Conservation (phyloP, 208 protist genomes). For the Balamuthia mandrillaris region DNA sequence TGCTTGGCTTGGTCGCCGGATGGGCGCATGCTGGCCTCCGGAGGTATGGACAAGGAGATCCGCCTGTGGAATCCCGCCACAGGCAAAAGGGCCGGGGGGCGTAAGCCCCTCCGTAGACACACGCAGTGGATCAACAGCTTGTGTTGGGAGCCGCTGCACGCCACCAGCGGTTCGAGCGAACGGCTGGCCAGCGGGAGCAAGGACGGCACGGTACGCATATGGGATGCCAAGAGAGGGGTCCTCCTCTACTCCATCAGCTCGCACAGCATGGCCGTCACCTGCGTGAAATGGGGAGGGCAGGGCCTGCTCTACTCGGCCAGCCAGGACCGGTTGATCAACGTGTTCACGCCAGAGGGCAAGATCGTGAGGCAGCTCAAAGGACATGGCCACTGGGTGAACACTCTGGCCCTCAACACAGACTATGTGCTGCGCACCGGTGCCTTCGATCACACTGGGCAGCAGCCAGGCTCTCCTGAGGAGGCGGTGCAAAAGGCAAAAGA, state of each 20-base stretch:
- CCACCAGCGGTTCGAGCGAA: not conserved
- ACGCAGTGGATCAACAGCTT: slow-evolving; percentile 90
- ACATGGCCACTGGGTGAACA: slow-evolving; percentile 99
- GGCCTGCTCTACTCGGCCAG: slow-evolving; percentile 92
- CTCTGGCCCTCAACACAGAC: slow-evolving; percentile 93
- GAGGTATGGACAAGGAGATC: slow-evolving; percentile 87
- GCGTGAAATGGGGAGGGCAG: slow-evolving; percentile 90
- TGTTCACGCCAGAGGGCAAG: slow-evolving; percentile 78
- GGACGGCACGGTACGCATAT: slow-evolving; percentile 69
- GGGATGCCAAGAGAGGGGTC: slow-evolving; percentile 55
- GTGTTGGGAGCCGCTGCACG: slow-evolving; percentile 93
- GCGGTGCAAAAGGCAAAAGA: slow-evolving; percentile 21
- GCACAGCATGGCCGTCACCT: slow-evolving; percentile 94
- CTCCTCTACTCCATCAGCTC: slow-evolving; percentile 81
- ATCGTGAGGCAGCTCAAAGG: slow-evolving; percentile 79
- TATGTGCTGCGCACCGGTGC: slow-evolving; percentile 89
- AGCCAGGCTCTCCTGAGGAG: not conserved
- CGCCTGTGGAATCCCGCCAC: slow-evolving; percentile 85
- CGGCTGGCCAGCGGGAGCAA: slow-evolving; percentile 63
- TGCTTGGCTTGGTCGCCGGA: slow-evolving; percentile 78
- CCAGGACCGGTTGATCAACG: slow-evolving; percentile 94
- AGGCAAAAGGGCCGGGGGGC: slow-evolving; percentile 71
- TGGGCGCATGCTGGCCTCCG: slow-evolving; percentile 85
- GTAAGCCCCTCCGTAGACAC: slow-evolving; percentile 78
- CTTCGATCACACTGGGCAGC: slow-evolving; percentile 86